Conservation (phyloP, 768 basidiomycete species). For the Termitomyces sp. region DNA sequence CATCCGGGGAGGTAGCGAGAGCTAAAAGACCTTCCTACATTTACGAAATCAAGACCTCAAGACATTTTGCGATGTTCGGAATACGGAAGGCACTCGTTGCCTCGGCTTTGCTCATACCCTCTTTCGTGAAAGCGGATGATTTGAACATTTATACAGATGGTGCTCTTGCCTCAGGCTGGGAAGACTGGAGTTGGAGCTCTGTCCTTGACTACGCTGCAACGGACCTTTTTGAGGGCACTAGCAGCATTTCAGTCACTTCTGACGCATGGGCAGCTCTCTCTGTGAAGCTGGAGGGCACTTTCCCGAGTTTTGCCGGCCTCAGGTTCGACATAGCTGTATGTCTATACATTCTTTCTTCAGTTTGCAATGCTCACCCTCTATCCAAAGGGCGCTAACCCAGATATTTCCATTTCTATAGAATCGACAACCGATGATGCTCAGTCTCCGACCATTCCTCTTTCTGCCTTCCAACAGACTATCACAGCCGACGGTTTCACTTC, state of each 20-base stretch:
- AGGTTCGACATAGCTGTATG: conserved; percentile 48
- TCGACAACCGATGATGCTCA: conserved; percentile 33
- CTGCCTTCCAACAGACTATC: conserved; percentile 36
- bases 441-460: conserved; percentile 37
- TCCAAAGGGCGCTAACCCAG: conserved; percentile 40
- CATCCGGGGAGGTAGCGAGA: conserved; percentile 6
- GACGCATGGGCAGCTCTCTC: conserved; percentile 41
- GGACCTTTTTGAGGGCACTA: conserved; percentile 36
- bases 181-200: conserved; percentile 51
- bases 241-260: conserved; percentile 42
- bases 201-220: conserved; percentile 40
- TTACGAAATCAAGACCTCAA: background rate
- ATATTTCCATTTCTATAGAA: conserved; percentile 36
- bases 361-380: background rate
- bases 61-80: conserved; percentile 1
- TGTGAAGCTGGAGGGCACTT: conserved; percentile 37
- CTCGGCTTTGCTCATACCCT: conserved; percentile 19
- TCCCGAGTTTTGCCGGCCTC: conserved; percentile 42
- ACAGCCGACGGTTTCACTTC: conserved; percentile 36
- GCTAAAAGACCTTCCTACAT: conserved; percentile 1
- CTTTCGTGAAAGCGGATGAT: conserved; percentile 27
- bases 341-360: background rate
- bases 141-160: conserved; percentile 38
- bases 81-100: conserved; percentile 6
- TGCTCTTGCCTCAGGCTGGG: conserved; percentile 40